phyloP scores from a whole-genome alignment of 352 stramenopile species.

The Globisporangium cederbergense region DNA sequence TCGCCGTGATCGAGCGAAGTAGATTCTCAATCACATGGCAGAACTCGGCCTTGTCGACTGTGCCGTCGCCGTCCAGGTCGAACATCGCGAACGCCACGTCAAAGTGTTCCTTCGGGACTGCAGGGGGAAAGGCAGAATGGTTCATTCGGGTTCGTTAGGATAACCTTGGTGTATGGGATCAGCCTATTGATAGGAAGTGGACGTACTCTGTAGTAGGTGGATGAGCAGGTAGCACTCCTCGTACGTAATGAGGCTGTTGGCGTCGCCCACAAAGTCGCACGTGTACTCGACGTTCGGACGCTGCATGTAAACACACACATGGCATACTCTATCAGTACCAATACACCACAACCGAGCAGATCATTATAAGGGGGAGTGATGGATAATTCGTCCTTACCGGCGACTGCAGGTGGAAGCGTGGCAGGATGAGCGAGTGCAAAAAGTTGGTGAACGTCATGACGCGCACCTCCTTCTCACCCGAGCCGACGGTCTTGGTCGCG shows the following conservation, averaged over 20 bases:
- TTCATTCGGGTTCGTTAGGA: background rate
- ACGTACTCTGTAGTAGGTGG: conserved; percentile 72
- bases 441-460: conserved; percentile 85
- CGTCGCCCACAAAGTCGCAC: conserved; percentile 73
- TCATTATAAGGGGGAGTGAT: background rate
- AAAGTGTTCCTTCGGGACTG: conserved; percentile 76
- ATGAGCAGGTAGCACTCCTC: conserved; percentile 80
- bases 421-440: conserved; percentile 67
- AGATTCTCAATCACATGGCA: conserved; percentile 70
- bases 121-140: background rate
- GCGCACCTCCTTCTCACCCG: conserved; percentile 21
- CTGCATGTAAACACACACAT: conserved; percentile 24
- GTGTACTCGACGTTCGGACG: conserved; percentile 48
- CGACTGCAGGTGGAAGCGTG: conserved; percentile 56
- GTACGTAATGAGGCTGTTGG: conserved; percentile 70
- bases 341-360: background rate
- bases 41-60: conserved; percentile 74
- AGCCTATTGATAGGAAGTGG: background rate
- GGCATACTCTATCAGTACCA: background rate
- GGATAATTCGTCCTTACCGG: conserved; percentile 29
- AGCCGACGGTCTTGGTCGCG: conserved; percentile 40
- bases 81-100: conserved; percentile 82
- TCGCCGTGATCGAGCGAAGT: conserved; percentile 33
- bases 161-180: background rate
- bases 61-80: conserved; percentile 67